These are phyloP conservation scores for Botryotinia globosa DNA, from an alignment of 2,329 filamentous ascomycete genomes.

Conservation along the genomic window DNA sequence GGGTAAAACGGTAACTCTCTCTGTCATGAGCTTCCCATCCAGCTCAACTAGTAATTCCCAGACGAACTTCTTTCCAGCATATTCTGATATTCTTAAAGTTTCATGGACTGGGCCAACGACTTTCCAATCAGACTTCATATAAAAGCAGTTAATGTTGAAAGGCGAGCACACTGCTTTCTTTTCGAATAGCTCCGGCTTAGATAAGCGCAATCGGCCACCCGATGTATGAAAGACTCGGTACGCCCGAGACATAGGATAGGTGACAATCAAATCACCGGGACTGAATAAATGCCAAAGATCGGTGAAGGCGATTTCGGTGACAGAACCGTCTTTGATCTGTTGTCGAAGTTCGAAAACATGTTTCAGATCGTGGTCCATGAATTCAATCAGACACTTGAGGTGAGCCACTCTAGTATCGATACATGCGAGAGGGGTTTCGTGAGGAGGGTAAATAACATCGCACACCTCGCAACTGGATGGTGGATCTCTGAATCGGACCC, in stretches of 20 bases:
- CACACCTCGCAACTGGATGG: slow-evolving; percentile 9
- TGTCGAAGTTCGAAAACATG: slow-evolving; percentile 12
- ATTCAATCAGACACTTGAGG: slow-evolving; percentile 8
- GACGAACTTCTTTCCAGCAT: neutral
- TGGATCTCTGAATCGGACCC: neutral
- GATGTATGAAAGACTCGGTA: slow-evolving; percentile 17
- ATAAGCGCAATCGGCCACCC: neutral
- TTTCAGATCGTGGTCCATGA: slow-evolving; percentile 19
- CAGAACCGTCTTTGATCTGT: neutral
- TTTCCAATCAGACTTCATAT: neutral
- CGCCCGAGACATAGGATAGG: neutral
- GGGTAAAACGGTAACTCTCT: neutral
- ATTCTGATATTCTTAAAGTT: slow-evolving; percentile 12
- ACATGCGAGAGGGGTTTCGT: slow-evolving; percentile 2
- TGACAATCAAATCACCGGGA: slow-evolving; percentile 17
- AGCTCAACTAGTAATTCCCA: neutral
- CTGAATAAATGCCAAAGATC: slow-evolving; percentile 21
- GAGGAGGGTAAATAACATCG: neutral
- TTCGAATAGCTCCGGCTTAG: neutral
- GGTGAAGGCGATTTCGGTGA: slow-evolving; percentile 9
- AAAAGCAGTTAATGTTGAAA: slow-evolving; percentile 16
- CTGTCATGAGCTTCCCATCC: neutral
- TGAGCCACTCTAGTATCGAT: slow-evolving; percentile 9
- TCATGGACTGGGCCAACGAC: slow-evolving; percentile 3
- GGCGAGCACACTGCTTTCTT: neutral